Evolutionary conservation across 345 rosid genomes (phyloP), one percentile per base, ranked within the genome.

Genomic region (Eucalyptus curtisii): DNA sequence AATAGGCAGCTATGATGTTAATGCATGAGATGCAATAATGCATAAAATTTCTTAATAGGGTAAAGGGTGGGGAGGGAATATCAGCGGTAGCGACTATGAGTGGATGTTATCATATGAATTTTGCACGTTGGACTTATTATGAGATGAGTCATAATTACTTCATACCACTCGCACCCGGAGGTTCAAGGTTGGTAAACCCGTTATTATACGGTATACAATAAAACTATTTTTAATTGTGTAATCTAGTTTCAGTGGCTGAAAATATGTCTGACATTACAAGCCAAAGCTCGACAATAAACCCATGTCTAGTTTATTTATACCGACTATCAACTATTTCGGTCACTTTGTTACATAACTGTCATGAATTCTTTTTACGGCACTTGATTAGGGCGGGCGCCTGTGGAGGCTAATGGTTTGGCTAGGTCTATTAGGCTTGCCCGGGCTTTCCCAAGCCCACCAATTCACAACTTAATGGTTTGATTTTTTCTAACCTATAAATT

Each of bases 101-200:
- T 31, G 40, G 79, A 31, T 52, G 19, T 52, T 52, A 52, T 19
- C 40, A 31, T 15, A 66, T 66, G 22, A 3, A 31, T 66, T 16
- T 66, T 1, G 2, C 40, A 66, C 9, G 6, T 66, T 1, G 16
- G 22, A 31, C 40, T 66, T 66, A 0, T 16, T 31, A 66, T 10
- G 12, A 8, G 37, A 31, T 33, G 2, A 31, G 42, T 33, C 79
- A 10, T 68, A 33, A 68, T 42, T 31, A 68, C 6, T 16, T 7
- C 10, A 9, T 16, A 64, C 3, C 76, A 64, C 76, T 20, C 2
- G 37, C 20, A 14, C 10, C 24, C 42, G 22, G 33, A 31, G 22
- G 0, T 68, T 40, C 42, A 17, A 9, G 44, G 1, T 33, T 68
- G 44, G 7, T 33, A 33, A 33, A 10, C 44, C 7, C 0, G 2